Conservation (phyloP, 129 eudicot species). For the Flaveria brownii region DNA sequence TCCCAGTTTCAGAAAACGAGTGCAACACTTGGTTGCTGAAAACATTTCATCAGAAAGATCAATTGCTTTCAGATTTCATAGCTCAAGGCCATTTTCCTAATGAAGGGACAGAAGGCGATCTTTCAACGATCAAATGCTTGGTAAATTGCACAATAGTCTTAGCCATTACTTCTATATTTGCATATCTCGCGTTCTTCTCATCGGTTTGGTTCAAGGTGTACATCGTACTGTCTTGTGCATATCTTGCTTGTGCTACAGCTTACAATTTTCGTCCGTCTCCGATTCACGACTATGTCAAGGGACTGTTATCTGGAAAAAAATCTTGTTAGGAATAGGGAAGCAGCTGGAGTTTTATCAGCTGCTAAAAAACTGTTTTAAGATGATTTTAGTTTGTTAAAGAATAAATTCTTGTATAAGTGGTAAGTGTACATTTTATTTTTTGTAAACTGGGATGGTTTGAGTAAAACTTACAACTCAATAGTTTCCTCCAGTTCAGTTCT, state of each 20-base stretch:
- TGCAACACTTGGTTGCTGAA: slow-evolving; percentile 59
- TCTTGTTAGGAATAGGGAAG: slow-evolving; percentile 32
- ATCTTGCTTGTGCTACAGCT: slow-evolving; percentile 58
- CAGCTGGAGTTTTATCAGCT: slow-evolving; percentile 6
- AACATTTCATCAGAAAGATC: slow-evolving; percentile 57
- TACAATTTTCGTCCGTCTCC: slow-evolving; percentile 48
- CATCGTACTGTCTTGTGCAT: slow-evolving; percentile 43
- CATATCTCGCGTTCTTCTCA: slow-evolving; percentile 53
- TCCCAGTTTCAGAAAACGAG: slow-evolving; percentile 67
- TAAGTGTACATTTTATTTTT: slow-evolving; percentile 18
- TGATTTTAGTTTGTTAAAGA: slow-evolving; percentile 27
- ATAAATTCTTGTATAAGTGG: slow-evolving; percentile 27
- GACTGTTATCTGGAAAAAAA: slow-evolving; percentile 35
- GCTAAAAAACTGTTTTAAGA: slow-evolving; percentile 23
- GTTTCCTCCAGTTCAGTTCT: not conserved
- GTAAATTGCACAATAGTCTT: slow-evolving; percentile 49
- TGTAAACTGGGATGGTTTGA: slow-evolving; percentile 28
- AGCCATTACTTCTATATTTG: slow-evolving; percentile 49
- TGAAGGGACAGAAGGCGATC: slow-evolving; percentile 58
- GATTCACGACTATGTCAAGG: slow-evolving; percentile 36
- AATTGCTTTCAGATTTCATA: slow-evolving; percentile 60
- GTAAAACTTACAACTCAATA: slow-evolving; percentile 11
- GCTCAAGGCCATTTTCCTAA: slow-evolving; percentile 65
- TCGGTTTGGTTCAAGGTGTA: slow-evolving; percentile 68
- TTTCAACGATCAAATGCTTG: slow-evolving; percentile 56